A percentile compares a stretch with the other conserved stretches of the same genome.
These are phyloP conservation scores for Austroboletus novae-zelandiae DNA, from an alignment of 1,284 basidiomycete genomes.

Conservation along the genomic window DNA sequence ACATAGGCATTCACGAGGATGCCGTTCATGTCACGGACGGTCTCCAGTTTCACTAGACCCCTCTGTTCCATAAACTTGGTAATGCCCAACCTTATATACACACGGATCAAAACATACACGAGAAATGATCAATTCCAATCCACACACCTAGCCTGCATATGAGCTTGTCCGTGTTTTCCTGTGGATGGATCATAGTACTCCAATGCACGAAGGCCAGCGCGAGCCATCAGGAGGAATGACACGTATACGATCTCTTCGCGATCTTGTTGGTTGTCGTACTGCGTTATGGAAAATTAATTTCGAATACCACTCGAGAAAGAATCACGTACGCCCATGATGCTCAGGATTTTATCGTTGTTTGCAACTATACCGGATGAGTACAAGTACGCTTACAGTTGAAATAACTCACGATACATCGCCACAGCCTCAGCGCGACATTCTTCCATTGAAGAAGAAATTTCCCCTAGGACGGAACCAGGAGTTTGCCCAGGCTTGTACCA, in stretches of 20 bases:
- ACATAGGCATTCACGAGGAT: slow-evolving; percentile 68
- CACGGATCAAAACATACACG: neutral
- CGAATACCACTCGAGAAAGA: neutral
- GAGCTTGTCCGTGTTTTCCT: slow-evolving; percentile 86
- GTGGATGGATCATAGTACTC: slow-evolving; percentile 81
- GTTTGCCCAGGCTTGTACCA: slow-evolving; percentile 88
- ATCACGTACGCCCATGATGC: slow-evolving; percentile 67
- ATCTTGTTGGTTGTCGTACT: slow-evolving; percentile 68
- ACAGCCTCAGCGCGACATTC: slow-evolving; percentile 86
- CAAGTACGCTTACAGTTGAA: neutral
- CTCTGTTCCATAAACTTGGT: slow-evolving; percentile 71
- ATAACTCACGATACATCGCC: slow-evolving; percentile 64
- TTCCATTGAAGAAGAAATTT: slow-evolving; percentile 84
- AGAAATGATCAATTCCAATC: neutral
- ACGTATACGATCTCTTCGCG: slow-evolving; percentile 77
- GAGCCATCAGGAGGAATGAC: slow-evolving; percentile 81
- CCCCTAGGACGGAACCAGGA: slow-evolving; percentile 73
- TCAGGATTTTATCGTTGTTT: slow-evolving; percentile 67
- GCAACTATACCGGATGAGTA: slow-evolving; percentile 49
- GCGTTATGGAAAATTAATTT: neutral
- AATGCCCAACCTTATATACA: slow-evolving; percentile 64
- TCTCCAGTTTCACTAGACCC: slow-evolving; percentile 70
- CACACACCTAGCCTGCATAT: slow-evolving; percentile 80
- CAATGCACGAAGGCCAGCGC: slow-evolving; percentile 75
- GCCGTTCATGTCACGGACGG: slow-evolving; percentile 55